Base-by-base conservation (phyloP, 1,139 yeast species). In the Kodamaea sp. region DNA sequence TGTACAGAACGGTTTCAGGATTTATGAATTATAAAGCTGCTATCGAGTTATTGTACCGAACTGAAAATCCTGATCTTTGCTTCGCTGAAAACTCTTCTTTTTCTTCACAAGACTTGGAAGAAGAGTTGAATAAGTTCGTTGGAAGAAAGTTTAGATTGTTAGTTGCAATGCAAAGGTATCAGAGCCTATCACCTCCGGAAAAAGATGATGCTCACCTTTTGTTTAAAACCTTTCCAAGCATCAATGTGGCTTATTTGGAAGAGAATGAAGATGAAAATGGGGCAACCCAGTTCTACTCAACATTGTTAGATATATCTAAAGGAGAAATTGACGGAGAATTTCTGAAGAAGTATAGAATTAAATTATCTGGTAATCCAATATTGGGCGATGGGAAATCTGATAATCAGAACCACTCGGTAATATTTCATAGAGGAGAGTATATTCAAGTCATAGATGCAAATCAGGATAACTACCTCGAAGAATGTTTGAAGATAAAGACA, bases 311-410 rank as follows among this genome's bases (percentile, higher is more conserved):
- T 0, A 63, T 62, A 12, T 66, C 75, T 37, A 63, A 57, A 27
- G 53, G 59, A 22, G 69, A 68, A 35, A 8, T 10, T 7, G 49
- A 55, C 4, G 78, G 80, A 1, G 52, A 65, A 9, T 63, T 78
- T 24, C 54, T 55, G 23, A 81, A 79, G 5, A 67, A 68, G 34
- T 83, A 71, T 50, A 68, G 77, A 42, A 71, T 88, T 7, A 70
- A 68, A 38, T 63, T 88, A 8, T 82, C 95, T 0, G 96, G 96
- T 1, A 80, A 88, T 54, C 96, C 96, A 2, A 84, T 87, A 29
- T 63, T 88, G 24, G 96, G 96, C 1, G 96, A 87, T 60, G 96
- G 96, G 3, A 87, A 87, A 55, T 81, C 95, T 2, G 96, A 87
- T 54, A 87, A 87, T 52, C 96, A 87, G 55, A 87, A 87, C 51